Percentiles rank a stretch among this genome's conserved stretches.
Evolutionary conservation across 306 rosid species (phyloP).

Genomic region (Dalbergia cultrata): DNA sequence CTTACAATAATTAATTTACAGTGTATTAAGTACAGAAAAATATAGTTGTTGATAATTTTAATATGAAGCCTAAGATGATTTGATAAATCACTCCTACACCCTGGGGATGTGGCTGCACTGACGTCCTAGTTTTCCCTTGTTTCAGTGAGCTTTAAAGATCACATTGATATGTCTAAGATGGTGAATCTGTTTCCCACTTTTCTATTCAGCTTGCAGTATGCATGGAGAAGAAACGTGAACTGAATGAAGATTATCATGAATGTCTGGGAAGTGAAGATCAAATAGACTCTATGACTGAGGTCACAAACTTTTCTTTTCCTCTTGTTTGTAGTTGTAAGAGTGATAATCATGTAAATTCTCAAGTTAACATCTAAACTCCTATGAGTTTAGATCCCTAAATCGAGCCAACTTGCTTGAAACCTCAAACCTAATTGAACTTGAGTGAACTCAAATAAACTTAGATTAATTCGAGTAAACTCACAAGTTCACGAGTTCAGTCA

Average conservation of each 20-base stretch:
- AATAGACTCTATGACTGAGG: conserved; percentile 60
- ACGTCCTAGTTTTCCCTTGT: neutral
- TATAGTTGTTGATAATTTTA: neutral
- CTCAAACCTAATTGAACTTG: neutral
- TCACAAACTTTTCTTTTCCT: conserved; percentile 44
- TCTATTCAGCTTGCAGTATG: conserved; percentile 78
- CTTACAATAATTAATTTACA: neutral
- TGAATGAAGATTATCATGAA: conserved; percentile 74
- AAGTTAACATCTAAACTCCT: neutral
- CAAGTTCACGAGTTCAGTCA: neutral
- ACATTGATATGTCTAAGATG: conserved; percentile 19
- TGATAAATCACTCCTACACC: conserved; percentile 19
- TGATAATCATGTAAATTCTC: neutral
- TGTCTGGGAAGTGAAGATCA: conserved; percentile 74
- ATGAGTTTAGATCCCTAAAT: neutral
- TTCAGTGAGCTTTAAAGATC: conserved; percentile 25
- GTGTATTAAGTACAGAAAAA: conserved; percentile 8
- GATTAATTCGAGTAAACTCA: neutral
- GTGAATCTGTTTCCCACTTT: conserved; percentile 34
- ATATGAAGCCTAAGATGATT: conserved; percentile 3
- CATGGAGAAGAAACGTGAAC: conserved; percentile 67
- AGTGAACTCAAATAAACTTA: neutral
- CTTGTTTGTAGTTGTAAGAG: conserved; percentile 14
- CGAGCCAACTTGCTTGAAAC: neutral
- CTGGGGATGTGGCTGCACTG: conserved; percentile 10